Conservation (phyloP, 2,329 filamentous ascomycete genomes). For the Fusarium liriodendri region DNA sequence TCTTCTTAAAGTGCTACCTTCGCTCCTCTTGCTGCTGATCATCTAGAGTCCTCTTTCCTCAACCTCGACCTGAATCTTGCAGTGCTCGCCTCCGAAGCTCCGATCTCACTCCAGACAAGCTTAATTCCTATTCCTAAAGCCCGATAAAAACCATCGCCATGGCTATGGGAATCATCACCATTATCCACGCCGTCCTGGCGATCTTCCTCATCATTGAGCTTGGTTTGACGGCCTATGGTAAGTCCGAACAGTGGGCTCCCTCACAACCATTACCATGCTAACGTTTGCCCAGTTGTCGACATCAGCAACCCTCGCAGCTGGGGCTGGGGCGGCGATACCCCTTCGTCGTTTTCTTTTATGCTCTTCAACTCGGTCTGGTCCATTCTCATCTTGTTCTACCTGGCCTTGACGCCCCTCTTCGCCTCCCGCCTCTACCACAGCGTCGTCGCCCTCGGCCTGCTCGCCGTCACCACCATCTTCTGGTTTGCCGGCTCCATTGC, state of each 20-base stretch:
- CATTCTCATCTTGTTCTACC: slow-evolving; percentile 75
- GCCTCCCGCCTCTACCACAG: slow-evolving; percentile 70
- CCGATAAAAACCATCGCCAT: slow-evolving; percentile 49
- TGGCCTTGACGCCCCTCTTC: slow-evolving; percentile 74
- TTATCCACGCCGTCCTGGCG: slow-evolving; percentile 74
- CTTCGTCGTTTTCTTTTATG: slow-evolving; percentile 77
- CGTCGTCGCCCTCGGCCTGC: slow-evolving; percentile 73
- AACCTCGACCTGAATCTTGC: neutral
- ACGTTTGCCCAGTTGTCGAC: slow-evolving; percentile 45
- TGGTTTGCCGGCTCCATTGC: slow-evolving; percentile 92
- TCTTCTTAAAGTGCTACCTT: slow-evolving; percentile 30
- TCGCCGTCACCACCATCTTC: slow-evolving; percentile 82
- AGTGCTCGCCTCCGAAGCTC: neutral
- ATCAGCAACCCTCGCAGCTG: slow-evolving; percentile 47
- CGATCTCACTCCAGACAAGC: neutral
- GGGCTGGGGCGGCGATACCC: slow-evolving; percentile 47
- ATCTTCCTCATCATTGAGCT: slow-evolving; percentile 80
- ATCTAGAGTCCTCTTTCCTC: slow-evolving; percentile 4
- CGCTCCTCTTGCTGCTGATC: slow-evolving; percentile 13
- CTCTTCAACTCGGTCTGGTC: slow-evolving; percentile 85
- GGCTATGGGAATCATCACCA: slow-evolving; percentile 66
- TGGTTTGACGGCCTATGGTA: slow-evolving; percentile 80
- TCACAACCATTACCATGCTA: slow-evolving; percentile 7
- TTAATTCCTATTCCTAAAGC: neutral
- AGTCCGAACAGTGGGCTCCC: slow-evolving; percentile 33